Conservation (phyloP, 2,329 filamentous ascomycete genomes). For the Pseudonectria buxi region DNA sequence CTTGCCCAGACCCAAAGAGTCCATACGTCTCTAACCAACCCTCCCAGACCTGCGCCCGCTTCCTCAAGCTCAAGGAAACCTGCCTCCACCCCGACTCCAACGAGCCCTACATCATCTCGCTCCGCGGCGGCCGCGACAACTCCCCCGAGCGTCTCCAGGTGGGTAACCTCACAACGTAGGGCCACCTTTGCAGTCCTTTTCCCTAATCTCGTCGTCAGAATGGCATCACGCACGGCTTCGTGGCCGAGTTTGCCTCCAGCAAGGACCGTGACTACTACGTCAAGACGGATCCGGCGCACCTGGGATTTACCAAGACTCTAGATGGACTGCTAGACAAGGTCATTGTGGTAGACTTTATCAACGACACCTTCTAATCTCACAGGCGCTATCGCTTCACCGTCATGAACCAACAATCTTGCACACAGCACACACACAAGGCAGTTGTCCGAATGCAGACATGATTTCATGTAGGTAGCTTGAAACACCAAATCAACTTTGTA, state of each 20-base stretch:
- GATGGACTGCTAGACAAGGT: conserved; percentile 43
- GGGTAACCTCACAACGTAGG: conserved; percentile 14
- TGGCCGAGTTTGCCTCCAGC: conserved; percentile 57
- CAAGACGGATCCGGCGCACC: conserved; percentile 56
- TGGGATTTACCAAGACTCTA: conserved; percentile 48
- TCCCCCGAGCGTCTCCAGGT: conserved; percentile 56
- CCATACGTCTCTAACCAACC: not conserved
- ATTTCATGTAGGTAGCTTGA: too few species aligned
- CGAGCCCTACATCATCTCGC: conserved; percentile 52
- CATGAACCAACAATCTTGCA: too few species aligned
- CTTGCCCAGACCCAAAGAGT: not conserved
- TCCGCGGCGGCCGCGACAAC: conserved; percentile 55
- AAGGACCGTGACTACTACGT: conserved; percentile 65
- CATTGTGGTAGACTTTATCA: conserved; percentile 54
- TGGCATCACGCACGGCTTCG: conserved; percentile 62
- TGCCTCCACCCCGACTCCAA: conserved; percentile 56
- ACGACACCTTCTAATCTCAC: conserved; percentile 33
- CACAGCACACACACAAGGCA: too few species aligned
- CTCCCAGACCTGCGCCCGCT: conserved; percentile 22
- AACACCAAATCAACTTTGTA: too few species aligned
- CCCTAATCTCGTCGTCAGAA: conserved; percentile 31
- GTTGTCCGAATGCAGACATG: too few species aligned
- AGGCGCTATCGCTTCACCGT: too few species aligned
- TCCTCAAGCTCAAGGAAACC: conserved; percentile 46
- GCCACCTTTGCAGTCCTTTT: too few species aligned